Base-by-base conservation (phyloP, 2,329 filamentous ascomycete species). In the Aureobasidium subglaciale region DNA sequence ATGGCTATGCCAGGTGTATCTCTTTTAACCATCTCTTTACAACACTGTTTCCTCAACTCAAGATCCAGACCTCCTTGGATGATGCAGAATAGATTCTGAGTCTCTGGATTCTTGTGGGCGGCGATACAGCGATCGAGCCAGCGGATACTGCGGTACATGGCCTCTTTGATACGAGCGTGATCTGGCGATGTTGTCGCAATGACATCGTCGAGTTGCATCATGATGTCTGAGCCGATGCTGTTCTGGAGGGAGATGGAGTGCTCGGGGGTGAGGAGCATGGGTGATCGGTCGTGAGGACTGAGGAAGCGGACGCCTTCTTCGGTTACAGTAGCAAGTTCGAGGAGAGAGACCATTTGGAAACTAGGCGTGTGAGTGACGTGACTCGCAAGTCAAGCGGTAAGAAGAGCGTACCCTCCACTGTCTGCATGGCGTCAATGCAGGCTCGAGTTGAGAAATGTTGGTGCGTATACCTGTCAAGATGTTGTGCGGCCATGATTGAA, bases 201-300 rank as follows among this genome's bases (percentile, higher is more conserved):
- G 13, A 99, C 95, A 71, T 99, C 95, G 76, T 99, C 93, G 4
- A 99, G 84, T 73, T 99, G 95, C 95, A 99, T 99, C 62, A 97
- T 96, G 64, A 99, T 97, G 72, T 99, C 93, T 60, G 90, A 95
- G 61, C 93, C 93, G 65, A 99, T 99, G 55, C 87, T 92, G 72
- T 99, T 97, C 70, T 99, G 93, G 3, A 99, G 79, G 10, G 85
- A 86, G 64, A 99, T 96, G 0, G 93, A 97, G 74, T 97, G 92
- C 70, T 99, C 95, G 0, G 93, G 93, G 0, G 93, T 99, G 43
- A 99, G 83, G 10, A 99, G 84, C 93, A 99, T 97, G 7, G 92
- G 92, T 2, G 84, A 85, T 30, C 91, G 90, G 75, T 97, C 93
- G 68, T 99, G 93, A 0, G 93, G 95, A 63, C 88, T 95, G n/a